Percentiles rank a stretch among this genome's conserved stretches.
phyloP scores from a whole-genome alignment of 495 filamentous ascomycete species.

The Copromyces sp. region DNA sequence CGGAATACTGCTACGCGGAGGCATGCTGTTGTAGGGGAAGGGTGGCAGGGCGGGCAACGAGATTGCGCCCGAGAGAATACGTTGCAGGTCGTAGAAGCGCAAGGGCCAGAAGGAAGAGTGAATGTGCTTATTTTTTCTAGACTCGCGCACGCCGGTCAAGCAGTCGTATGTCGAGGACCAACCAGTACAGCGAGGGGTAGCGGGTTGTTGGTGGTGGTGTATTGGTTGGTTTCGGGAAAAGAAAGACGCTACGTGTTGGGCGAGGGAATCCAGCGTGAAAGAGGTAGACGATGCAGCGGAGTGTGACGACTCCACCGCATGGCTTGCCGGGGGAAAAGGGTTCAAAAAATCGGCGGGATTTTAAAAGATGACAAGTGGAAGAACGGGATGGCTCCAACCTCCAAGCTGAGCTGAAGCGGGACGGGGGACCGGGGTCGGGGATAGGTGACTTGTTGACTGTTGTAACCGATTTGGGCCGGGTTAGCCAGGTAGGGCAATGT shows the following conservation, averaged over 20 bases:
- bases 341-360: neutral
- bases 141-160: slow-evolving; percentile 22
- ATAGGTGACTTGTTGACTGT: neutral
- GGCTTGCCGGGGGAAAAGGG: slow-evolving; percentile 8
- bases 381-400: neutral
- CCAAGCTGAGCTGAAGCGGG: slow-evolving; percentile 1
- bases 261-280: slow-evolving; percentile 39
- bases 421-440: neutral
- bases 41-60: slow-evolving; percentile 35
- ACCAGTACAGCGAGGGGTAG: neutral
- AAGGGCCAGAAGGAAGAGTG: slow-evolving; percentile 35
- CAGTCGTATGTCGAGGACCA: neutral
- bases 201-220: neutral
- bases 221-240: slow-evolving; percentile 6
- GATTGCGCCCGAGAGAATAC: slow-evolving; percentile 44
- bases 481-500: neutral
- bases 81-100: slow-evolving; percentile 32
- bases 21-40: slow-evolving; percentile 30
- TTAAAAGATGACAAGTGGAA: neutral
- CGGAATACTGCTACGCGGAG: slow-evolving; percentile 28
- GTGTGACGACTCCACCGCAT: slow-evolving; percentile 30
- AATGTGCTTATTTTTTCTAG: slow-evolving; percentile 40
- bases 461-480: neutral
- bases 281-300: slow-evolving; percentile 20
- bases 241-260: slow-evolving; percentile 15